Evolutionary conservation across 2,329 filamentous ascomycete genomes (phyloP).

Genomic region (Arthrobotrys megalospora): DNA sequence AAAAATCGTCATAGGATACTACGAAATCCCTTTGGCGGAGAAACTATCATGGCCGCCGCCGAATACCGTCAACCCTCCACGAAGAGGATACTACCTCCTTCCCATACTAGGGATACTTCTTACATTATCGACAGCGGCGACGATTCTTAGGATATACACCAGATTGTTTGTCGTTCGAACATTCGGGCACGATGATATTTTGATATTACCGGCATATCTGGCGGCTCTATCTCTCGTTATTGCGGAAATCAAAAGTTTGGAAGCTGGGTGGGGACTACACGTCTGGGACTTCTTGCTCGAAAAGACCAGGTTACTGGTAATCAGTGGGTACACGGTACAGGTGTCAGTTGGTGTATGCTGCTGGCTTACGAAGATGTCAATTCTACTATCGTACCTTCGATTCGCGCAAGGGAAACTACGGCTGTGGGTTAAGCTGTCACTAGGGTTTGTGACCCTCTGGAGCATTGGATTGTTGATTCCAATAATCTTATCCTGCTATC

Average conservation of each 20-base stretch:
- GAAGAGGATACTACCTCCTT: conserved; percentile 38
- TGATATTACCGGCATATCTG: conserved; percentile 46
- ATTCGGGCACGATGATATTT: conserved; percentile 37
- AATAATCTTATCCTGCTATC: conserved; percentile 39
- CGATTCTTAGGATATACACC: conserved; percentile 38
- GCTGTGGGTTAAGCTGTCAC: conserved; percentile 33
- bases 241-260: conserved; percentile 39
- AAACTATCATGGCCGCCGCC: conserved; percentile 36
- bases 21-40: conserved; percentile 33
- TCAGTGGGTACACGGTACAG: conserved; percentile 39
- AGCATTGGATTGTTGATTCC: conserved; percentile 38
- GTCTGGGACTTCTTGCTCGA: conserved; percentile 41
- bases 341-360: conserved; percentile 27
- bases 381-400: conserved; percentile 43
- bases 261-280: conserved; percentile 41
- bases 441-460: conserved; percentile 39
- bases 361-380: conserved; percentile 42
- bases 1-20: conserved; percentile 45
- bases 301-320: conserved; percentile 29
- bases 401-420: conserved; percentile 42
- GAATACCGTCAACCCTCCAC: conserved; percentile 41
- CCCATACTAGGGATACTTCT: conserved; percentile 32
- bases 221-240: conserved; percentile 27
- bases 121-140: conserved; percentile 31
- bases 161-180: conserved; percentile 43